Evolutionary conservation across 2,329 filamentous ascomycete genomes (phyloP), one percentile per base, ranked within the genome.

Genomic region (Alternaria conjuncta): DNA sequence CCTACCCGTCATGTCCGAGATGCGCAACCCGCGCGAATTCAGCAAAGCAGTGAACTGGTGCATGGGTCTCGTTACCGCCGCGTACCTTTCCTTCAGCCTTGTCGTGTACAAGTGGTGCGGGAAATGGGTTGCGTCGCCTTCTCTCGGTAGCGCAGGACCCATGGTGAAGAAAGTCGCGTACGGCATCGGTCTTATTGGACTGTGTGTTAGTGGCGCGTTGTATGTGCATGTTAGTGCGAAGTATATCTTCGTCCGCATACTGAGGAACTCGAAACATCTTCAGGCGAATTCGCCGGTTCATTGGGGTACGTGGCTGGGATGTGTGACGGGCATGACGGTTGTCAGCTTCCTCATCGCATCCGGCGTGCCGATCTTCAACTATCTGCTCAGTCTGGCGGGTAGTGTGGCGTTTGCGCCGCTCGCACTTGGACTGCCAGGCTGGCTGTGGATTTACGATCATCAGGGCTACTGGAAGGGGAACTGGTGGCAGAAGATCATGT

Each of bases 1-100:
- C 71, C 78, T 90, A 2, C 87, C 88, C 5, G 86, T 91, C 61
- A 90, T 90, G 57, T 86, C 85, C 0, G 89, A 91, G 78, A 91
- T 91, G 88, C 82, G 64, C 26, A 82, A 83, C 28, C 88, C 88
- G 0, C 81, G 81, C 20, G 86, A 89, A 67, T 90, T 86, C 75
- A 84, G 83, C 63, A 89, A 89, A 74, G 85, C 88, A 0, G 81
- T 90, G 0, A 89, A 85, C 70, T 76, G 85, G 13, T 88, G 86
- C 75, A 88, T 89, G 87, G 81, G 78, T 9, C 75, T 90, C 49
- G 87, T 89, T 5, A 86, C 84, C 0, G 83, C 84, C 0, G 84
- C 85, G 0, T 90, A 90, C 70, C 80, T 89, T 11, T 83, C 84
- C 30, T 88, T 89, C 72, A 84, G 83, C 45, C 80, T 90, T 15